phyloP scores from a whole-genome alignment of 306 rosid species.

The Pachyrhizus erosus region DNA sequence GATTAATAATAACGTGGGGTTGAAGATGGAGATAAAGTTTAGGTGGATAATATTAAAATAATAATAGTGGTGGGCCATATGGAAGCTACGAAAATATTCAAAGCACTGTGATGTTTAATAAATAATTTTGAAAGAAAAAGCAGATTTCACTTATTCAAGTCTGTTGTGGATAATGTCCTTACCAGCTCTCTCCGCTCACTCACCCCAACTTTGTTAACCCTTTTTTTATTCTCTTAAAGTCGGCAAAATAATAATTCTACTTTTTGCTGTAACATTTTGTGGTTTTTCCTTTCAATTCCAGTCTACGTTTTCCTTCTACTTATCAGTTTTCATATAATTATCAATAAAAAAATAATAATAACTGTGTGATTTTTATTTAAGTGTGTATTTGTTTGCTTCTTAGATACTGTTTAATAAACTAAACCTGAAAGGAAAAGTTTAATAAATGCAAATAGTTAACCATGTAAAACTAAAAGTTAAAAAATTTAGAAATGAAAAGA shows the following conservation, averaged over 20 bases:
- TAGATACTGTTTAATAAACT: neutral
- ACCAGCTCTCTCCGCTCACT: no score
- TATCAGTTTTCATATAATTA: neutral
- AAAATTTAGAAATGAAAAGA: neutral
- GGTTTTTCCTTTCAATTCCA: neutral
- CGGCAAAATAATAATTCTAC: neutral
- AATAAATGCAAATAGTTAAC: no score
- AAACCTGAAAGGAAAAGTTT: neutral
- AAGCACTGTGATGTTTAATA: slow-evolving; percentile 11
- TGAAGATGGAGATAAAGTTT: slow-evolving; percentile 42
- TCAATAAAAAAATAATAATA: no score
- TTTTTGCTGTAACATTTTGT: slow-evolving; percentile 1
- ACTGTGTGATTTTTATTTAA: no score
- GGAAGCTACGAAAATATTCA: slow-evolving; percentile 33
- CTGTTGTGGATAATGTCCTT: neutral
- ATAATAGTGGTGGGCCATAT: slow-evolving; percentile 36
- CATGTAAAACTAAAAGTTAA: no score
- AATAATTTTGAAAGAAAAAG: slow-evolving; percentile 34
- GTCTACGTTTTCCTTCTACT: neutral
- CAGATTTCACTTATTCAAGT: slow-evolving; percentile 31
- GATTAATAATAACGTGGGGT: slow-evolving; percentile 37
- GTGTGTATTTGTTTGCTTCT: neutral
- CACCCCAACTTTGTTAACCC: slow-evolving; percentile 2
- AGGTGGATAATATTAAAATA: slow-evolving; percentile 37
- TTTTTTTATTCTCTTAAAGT: no score